Percentiles rank a stretch among this genome's conserved stretches.
These are phyloP conservation scores for Cladorrhinum sp. DNA, from an alignment of 2,329 filamentous ascomycete species.

Conservation along the genomic window DNA sequence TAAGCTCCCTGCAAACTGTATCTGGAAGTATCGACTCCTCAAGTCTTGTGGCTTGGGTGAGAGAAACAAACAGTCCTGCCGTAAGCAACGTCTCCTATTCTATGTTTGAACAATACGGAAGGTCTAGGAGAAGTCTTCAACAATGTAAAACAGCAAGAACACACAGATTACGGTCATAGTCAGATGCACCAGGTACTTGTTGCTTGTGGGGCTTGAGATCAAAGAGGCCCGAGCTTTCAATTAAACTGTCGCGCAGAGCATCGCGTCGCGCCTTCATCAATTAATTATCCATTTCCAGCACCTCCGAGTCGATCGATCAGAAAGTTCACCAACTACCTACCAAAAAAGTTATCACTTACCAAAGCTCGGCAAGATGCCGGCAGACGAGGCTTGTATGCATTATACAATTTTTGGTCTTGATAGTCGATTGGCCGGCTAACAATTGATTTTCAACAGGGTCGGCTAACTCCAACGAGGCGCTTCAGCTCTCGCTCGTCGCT, in stretches of 20 bases:
- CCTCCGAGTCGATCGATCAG: background rate
- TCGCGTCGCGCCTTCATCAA: slow-evolving; percentile 16
- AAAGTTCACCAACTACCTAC: background rate
- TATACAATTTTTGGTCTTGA: background rate
- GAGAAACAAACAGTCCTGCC: background rate
- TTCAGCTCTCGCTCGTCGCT: slow-evolving; percentile 58
- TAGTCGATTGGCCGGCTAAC: background rate
- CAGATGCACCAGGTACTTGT: background rate
- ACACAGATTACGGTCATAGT: background rate
- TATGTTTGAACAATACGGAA: background rate
- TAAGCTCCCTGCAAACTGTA: background rate
- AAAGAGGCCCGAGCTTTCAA: slow-evolving; percentile 18
- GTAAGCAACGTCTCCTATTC: background rate
- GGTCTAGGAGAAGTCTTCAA: background rate
- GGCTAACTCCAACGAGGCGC: slow-evolving; percentile 57
- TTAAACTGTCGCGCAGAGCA: slow-evolving; percentile 14
- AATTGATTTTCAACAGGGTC: slow-evolving; percentile 46
- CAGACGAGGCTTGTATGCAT: slow-evolving; percentile 23
- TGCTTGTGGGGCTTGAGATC: background rate
- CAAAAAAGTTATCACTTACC: background rate
- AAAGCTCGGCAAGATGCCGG: slow-evolving; percentile 16
- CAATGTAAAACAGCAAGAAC: background rate
- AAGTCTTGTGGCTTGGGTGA: background rate
- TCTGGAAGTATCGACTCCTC: background rate
- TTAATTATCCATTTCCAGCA: slow-evolving; percentile 4